Conservation (phyloP, 495 filamentous ascomycete genomes). For the Aspergillus hancockii region DNA sequence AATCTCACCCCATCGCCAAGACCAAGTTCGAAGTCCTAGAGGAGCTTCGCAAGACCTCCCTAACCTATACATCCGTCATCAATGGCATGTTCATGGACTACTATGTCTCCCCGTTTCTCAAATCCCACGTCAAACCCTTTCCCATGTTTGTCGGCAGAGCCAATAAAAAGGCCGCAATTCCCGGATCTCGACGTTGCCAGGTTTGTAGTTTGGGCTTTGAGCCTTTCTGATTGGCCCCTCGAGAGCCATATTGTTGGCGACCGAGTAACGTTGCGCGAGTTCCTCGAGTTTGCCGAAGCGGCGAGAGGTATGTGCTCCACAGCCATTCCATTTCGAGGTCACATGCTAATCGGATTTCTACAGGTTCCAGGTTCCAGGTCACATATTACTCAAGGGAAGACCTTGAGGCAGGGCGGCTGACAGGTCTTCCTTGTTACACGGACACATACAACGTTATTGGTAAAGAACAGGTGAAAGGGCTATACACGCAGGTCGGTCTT, state of each 20-base stretch:
- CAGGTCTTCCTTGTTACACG: neutral
- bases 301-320: neutral
- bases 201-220: neutral
- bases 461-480: neutral
- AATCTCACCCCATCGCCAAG: neutral
- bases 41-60: neutral
- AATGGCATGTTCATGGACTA: neutral
- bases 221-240: neutral
- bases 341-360: neutral
- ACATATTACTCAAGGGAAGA: neutral
- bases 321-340: no score
- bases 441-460: neutral
- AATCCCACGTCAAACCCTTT: neutral
- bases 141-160: neutral
- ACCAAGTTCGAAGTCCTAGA: neutral
- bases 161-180: neutral
- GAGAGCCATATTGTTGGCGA: neutral
- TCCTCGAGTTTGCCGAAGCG: neutral
- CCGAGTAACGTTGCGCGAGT: neutral
- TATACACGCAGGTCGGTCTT: neutral
- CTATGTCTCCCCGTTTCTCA: neutral
- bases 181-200: neutral
- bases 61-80: neutral
- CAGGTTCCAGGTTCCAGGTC: neutral
- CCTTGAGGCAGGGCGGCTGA: neutral